Base-by-base conservation (phyloP, 352 stramenopile species). In the Globisporangium ultimum region DNA sequence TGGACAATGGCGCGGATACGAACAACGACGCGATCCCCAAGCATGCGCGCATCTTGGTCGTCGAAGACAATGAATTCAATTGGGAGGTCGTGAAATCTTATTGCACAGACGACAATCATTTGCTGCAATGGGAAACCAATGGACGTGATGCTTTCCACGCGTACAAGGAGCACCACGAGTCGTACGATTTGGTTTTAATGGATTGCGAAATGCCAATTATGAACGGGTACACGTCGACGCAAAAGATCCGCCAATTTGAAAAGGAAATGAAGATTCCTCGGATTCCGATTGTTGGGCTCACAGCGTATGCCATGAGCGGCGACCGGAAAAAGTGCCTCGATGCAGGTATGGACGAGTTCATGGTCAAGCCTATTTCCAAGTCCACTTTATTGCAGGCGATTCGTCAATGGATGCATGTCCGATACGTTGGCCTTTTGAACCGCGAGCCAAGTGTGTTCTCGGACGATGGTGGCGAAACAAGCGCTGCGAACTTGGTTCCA, bases 21-120 rank as follows among this genome's bases (percentile, higher is more conserved):
- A 34, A 38, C 20, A 64, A 74, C n/a, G 66, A 68, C 47, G 47
- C 21, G 21, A 72, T 91, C 18, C 84, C 81, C 3, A 85, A 81
- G 9, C 76, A 89, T 58, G 84, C 84, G 43, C 74, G 82, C 0
- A 92, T 94, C 45, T 67, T 94, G 58, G 80, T 92, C 11, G 84
- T 92, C 8, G 87, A 96, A 72, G 87, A 96, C 66, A 96, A 96
- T 48, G 85, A 96, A 50, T 94, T 96, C 61, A 96, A 96, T 48
- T 95, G 85, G 87, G 85, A 96, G 68, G 85, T 96, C 8, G 84
- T 96, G 43, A 94, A 93, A 56, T 91, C 81, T 60, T 95, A 90
- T 53, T 88, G 89, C 54, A 79, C 76, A 48, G 76, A 91, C 49
- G 84, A 89, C 47, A 87, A 94, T 48, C 84, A 94, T 55, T 53